phyloP scores from a whole-genome alignment of 441 rosid species.

The Daphne laureola region DNA sequence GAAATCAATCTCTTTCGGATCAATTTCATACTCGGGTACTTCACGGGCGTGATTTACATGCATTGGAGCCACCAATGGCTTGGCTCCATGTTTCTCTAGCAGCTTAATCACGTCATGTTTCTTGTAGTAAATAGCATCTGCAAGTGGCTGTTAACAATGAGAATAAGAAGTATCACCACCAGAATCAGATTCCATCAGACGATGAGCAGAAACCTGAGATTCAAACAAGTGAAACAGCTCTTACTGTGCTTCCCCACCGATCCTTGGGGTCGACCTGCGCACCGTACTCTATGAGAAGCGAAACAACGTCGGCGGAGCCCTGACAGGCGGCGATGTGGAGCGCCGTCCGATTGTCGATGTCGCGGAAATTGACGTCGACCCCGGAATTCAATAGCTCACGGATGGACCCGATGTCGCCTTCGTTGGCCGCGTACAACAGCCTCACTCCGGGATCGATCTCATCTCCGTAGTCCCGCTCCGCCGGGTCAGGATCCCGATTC shows the following conservation, averaged over 20 bases:
- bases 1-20: conserved; percentile 67
- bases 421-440: conserved; percentile 67
- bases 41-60: conserved; percentile 77
- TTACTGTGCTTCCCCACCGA: conserved; percentile 97
- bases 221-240: conserved; percentile 2
- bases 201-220: not conserved
- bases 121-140: conserved; percentile 83
- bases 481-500: conserved; percentile 20
- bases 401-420: conserved; percentile 74
- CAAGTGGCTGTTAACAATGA: conserved; percentile 55
- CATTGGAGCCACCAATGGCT: conserved; percentile 89
- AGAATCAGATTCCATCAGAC: conserved; percentile 14
- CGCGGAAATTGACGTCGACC: conserved; percentile 62
- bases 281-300: conserved; percentile 46
- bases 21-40: conserved; percentile 90
- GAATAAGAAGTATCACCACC: conserved; percentile 11
- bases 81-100: conserved; percentile 74
- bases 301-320: conserved; percentile 50
- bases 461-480: conserved; percentile 28
- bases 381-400: conserved; percentile 60
- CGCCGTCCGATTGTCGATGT: conserved; percentile 78
- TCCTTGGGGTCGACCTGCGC: conserved; percentile 64
- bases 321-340: conserved; percentile 92
- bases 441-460: conserved; percentile 49
- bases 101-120: conserved; percentile 68